Evolutionary conservation across 2,329 filamentous ascomycete genomes (phyloP).

Genomic region (Fusarium neocosmosporiellum): DNA sequence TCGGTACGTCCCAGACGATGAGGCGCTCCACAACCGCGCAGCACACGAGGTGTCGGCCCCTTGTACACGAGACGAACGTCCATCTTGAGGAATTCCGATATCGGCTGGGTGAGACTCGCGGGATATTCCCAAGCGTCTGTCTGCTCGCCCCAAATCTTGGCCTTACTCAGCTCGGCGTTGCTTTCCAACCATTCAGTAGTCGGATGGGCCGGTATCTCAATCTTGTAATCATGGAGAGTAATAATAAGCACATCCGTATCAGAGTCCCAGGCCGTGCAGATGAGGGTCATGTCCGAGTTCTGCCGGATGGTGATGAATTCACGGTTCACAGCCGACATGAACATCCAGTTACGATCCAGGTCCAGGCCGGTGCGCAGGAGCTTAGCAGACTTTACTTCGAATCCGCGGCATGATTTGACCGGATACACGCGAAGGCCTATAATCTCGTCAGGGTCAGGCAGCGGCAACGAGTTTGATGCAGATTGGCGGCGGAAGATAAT

Average conservation of each 20-base stretch:
- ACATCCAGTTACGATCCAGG: conserved; percentile 75
- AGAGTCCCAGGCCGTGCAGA: conserved; percentile 51
- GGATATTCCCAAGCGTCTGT: conserved; percentile 69
- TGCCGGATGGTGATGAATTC: conserved; percentile 73
- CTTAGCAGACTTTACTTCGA: conserved; percentile 62
- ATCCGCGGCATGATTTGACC: conserved; percentile 74
- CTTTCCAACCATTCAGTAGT: conserved; percentile 61
- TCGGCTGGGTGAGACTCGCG: conserved; percentile 60
- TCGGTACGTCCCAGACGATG: conserved; percentile 64
- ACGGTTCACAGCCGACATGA: conserved; percentile 62
- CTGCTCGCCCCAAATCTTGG: conserved; percentile 68
- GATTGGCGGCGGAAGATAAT: neutral
- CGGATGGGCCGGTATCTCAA: conserved; percentile 67
- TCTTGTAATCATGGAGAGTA: conserved; percentile 53
- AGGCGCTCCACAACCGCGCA: conserved; percentile 66
- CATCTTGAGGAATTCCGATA: conserved; percentile 66
- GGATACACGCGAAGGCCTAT: conserved; percentile 66
- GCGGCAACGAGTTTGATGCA: neutral
- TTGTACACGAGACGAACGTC: conserved; percentile 71
- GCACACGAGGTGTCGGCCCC: conserved; percentile 65
- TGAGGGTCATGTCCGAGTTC: conserved; percentile 71
- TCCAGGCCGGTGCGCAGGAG: conserved; percentile 68
- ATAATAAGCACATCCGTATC: conserved; percentile 58
- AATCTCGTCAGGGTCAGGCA: conserved; percentile 38
- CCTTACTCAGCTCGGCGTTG: conserved; percentile 61